phyloP scores from a whole-genome alignment of 2,329 filamentous ascomycete genomes.

The Penicillium olsonii region DNA sequence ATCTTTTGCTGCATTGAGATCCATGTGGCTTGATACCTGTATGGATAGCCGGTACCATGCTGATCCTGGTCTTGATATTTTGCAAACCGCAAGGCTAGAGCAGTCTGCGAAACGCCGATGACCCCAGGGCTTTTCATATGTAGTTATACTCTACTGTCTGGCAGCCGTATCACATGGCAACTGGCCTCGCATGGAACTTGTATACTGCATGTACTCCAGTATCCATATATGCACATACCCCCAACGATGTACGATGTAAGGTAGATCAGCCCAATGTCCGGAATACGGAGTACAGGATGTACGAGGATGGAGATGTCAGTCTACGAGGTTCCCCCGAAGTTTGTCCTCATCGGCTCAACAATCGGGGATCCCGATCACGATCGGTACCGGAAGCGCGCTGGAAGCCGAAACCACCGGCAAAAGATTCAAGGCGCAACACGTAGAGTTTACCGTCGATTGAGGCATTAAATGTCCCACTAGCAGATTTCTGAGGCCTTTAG shows the following conservation, averaged over 20 bases:
- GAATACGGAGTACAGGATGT: neutral
- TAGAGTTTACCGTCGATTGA: neutral
- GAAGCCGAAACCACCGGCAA: constrained; percentile 1
- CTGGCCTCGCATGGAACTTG: neutral
- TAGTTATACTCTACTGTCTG: no score
- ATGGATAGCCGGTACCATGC: constrained; percentile 2
- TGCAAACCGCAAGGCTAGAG: neutral
- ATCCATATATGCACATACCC: neutral
- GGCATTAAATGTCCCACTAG: constrained; percentile 7
- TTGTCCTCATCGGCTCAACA: constrained; percentile 1
- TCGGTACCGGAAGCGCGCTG: neutral
- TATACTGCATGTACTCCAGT: neutral
- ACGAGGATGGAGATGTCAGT: neutral
- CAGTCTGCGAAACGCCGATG: neutral
- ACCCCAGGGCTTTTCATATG: no score
- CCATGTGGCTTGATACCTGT: neutral
- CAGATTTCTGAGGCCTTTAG: neutral
- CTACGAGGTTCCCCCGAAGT: neutral
- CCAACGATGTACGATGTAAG: neutral
- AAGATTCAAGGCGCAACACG: neutral
- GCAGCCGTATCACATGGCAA: neutral
- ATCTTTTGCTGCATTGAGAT: neutral
- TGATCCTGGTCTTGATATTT: constrained; percentile 7
- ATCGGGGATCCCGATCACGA: constrained; percentile 4
- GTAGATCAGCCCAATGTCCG: neutral